Percentiles rank a stretch among this genome's conserved stretches.
Conservation (phyloP, 1,284 basidiomycete species). For the Volvariella surrecta region DNA sequence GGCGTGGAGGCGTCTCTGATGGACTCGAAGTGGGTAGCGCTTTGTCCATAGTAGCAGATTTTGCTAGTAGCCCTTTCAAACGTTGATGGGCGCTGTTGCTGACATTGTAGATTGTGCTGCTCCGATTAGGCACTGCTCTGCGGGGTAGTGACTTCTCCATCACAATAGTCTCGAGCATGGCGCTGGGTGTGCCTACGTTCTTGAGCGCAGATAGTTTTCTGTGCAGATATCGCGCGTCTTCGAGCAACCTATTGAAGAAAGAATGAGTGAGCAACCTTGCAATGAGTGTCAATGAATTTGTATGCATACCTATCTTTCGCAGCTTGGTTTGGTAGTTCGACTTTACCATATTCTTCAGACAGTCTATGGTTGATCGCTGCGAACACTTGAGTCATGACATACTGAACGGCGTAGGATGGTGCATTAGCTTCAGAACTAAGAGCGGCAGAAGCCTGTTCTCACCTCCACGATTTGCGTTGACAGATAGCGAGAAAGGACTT, state of each 20-base stretch:
- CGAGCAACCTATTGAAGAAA: constrained; percentile 46
- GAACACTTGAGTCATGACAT: constrained; percentile 89
- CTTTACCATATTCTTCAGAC: constrained; percentile 73
- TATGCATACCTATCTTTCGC: constrained; percentile 71
- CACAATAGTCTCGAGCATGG: constrained; percentile 77
- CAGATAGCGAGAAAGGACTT: constrained; percentile 91
- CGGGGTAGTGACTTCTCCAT: constrained; percentile 56
- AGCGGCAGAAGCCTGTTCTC: constrained; percentile 18
- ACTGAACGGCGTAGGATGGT: constrained; percentile 32
- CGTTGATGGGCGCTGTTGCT: constrained; percentile 30
- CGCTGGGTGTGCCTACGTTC: constrained; percentile 57
- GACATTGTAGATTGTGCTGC: constrained; percentile 20
- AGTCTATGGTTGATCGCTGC: constrained; percentile 86
- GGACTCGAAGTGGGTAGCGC: constrained; percentile 23
- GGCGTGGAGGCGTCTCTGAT: constrained; percentile 19
- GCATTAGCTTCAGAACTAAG: constrained; percentile 4
- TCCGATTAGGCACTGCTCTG: constrained; percentile 19
- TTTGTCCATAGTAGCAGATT: constrained; percentile 26
- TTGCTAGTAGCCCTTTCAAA: constrained; percentile 31
- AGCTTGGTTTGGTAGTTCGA: constrained; percentile 73
- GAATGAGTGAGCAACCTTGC: constrained; percentile 6
- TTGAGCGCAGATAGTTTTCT: constrained; percentile 65
- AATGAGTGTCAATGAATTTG: constrained; percentile 7
- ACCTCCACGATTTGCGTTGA: constrained; percentile 74
- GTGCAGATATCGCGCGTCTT: constrained; percentile 72